phyloP scores from a whole-genome alignment of 1,284 basidiomycete species.

The Phellopilus nigrolimitatus region DNA sequence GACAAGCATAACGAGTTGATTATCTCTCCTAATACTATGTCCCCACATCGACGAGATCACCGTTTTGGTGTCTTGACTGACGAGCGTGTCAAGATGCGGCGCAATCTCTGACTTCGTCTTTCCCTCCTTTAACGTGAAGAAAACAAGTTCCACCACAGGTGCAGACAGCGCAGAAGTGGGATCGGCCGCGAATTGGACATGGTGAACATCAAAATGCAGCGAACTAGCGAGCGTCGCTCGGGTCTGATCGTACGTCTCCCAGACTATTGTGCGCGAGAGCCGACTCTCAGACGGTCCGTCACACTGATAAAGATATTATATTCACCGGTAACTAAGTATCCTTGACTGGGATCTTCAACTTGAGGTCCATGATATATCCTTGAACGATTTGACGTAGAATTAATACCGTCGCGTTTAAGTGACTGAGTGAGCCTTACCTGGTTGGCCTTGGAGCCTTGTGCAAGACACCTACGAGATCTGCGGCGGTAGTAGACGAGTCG shows the following conservation, averaged over 20 bases:
- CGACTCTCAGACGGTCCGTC: not conserved
- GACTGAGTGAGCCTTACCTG: not conserved
- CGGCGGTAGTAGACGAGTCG: not conserved
- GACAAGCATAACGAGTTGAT: not conserved
- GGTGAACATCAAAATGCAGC: not conserved
- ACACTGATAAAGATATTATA: not conserved
- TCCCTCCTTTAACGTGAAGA: not conserved
- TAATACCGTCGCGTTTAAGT: not conserved
- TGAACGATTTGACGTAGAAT: not conserved
- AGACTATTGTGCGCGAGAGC: not conserved
- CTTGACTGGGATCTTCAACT: not conserved
- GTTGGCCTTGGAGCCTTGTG: not conserved
- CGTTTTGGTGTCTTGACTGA: not conserved
- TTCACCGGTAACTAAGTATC: not conserved
- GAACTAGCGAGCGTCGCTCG: not conserved
- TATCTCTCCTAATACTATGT: not conserved
- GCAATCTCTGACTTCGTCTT: slow-evolving; percentile 1
- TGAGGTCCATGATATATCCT: not conserved
- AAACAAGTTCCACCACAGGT: not conserved
- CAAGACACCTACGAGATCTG: not conserved
- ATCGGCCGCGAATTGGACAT: not conserved
- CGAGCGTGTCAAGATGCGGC: not conserved
- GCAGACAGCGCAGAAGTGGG: not conserved
- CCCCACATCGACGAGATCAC: slow-evolving; percentile 1
- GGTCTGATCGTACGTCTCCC: not conserved